A percentile compares a stretch with the other conserved stretches of the same genome.
Conservation (phyloP, 106 monocot genomes). For the Alisma plantagoaquatica region DNA sequence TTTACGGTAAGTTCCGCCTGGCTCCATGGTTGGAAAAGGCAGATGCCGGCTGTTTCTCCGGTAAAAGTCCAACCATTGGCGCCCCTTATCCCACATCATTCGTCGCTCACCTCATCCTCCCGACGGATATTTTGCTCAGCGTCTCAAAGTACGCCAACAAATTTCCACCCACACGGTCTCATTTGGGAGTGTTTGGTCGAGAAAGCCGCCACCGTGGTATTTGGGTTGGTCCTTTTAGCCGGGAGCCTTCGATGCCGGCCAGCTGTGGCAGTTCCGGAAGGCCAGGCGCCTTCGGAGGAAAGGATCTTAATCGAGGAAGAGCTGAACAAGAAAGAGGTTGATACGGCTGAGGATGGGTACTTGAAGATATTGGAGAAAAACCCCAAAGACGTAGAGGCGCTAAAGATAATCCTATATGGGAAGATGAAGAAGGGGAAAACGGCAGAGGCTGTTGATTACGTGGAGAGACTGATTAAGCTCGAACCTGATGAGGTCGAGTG, state of each 20-base stretch:
- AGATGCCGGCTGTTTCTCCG: too few relatives aligned
- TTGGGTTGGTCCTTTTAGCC: background rate
- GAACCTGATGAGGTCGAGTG: slow-evolving; percentile 86
- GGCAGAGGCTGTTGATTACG: slow-evolving; percentile 37
- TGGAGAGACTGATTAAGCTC: slow-evolving; percentile 50
- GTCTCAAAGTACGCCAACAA: too few relatives aligned
- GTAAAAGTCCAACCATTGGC: too few relatives aligned
- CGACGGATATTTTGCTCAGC: too few relatives aligned
- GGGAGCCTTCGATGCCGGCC: background rate
- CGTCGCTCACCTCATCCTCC: too few relatives aligned
- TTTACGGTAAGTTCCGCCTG: too few relatives aligned
- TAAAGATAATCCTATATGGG: slow-evolving; percentile 65
- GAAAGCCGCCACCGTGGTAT: background rate
- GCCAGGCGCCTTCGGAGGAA: background rate
- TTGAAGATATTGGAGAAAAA: slow-evolving; percentile 38
- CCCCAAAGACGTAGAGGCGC: slow-evolving; percentile 40
- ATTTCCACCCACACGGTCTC: too few relatives aligned
- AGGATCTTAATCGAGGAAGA: background rate
- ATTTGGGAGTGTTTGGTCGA: too few relatives aligned
- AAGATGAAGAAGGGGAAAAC: slow-evolving; percentile 55
- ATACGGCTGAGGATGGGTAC: slow-evolving; percentile 32
- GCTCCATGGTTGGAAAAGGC: too few relatives aligned
- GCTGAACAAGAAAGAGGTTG: background rate
- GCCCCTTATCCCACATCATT: too few relatives aligned
- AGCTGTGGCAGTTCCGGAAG: background rate